Evolutionary conservation across 352 stramenopile species (phyloP).

Genomic region (Pilasporangium apinafurcum): DNA sequence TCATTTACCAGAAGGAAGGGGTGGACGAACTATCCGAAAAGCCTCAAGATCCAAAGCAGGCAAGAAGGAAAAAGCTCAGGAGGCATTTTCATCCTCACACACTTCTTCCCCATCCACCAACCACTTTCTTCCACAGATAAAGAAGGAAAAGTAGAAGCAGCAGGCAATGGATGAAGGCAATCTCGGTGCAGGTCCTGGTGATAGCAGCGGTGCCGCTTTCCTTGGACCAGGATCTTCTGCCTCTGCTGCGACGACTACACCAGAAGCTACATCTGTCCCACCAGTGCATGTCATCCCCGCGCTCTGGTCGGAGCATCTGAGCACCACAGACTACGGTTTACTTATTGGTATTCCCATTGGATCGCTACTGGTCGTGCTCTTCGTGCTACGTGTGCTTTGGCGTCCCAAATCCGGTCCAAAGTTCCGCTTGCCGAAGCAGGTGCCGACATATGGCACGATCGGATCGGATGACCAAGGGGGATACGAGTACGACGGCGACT

Average conservation of each 20-base stretch:
- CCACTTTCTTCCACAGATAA: no score
- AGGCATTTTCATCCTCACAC: no score
- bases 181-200: no score
- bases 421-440: conserved; percentile 73
- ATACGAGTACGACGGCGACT: conserved; percentile 76
- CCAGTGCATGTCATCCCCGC: conserved; percentile 1
- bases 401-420: conserved; percentile 61
- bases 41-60: neutral
- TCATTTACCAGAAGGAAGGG: neutral
- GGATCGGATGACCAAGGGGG: conserved; percentile 44
- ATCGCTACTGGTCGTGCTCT: conserved; percentile 42
- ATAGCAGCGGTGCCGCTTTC: neutral
- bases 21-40: neutral
- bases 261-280: neutral
- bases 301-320: conserved; percentile 62
- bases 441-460: conserved; percentile 74
- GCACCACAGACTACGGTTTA: conserved; percentile 49
- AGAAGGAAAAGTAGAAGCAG: neutral
- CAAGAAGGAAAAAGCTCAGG: neutral
- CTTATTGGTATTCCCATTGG: conserved; percentile 59
- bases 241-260: neutral
- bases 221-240: neutral
- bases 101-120: no score
- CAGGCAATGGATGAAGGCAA: no score
- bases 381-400: conserved; percentile 73